Base-by-base conservation (phyloP, 225 moss, liverwort and hornwort genomes). In the Thuidium tamariscinum region DNA sequence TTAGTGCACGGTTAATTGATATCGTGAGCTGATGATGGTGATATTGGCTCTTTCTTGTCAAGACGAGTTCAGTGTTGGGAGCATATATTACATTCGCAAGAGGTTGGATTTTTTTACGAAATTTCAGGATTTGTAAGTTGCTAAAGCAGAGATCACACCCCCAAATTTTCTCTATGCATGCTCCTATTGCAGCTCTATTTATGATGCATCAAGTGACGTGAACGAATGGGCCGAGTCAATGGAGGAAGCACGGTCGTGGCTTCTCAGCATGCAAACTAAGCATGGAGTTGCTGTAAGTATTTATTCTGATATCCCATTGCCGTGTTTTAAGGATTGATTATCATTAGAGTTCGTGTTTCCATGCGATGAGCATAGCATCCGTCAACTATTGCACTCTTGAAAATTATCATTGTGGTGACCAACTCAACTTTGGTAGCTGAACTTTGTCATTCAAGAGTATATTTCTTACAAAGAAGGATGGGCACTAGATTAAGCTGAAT, bases 151-250 rank as follows among this genome's bases (percentile, higher is more conserved):
- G 57, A 16, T 76, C 39, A 30, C 27, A 32, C 6, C 2, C n/a
- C 56, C 73, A 21, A n/a, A 19, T 72, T 77, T 71, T 46, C 51
- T 55, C 54, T 15, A 59, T 65, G 67, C 51, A 46, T 84, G 55
- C 72, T 79, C 56, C 74, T 81, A 48, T 75, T 77, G 69, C 92
- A 95, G 96, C 80, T 80, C 84, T 69, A 91, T 98, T 32, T 97
- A 98, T 82, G 94, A 95, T 83, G 92, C 93, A 66, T 98, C 98
- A 80, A 79, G 78, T 85, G 89, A 88, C 77, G 98, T 98, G 71
- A 91, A 90, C 75, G 87, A 93, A 75, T 98, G 95, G 94, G 91
- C 92, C 76, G 95, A 91, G 61, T 86, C 88, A 16, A 94, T 96
- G 95, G 95, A 95, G 74, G 89, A 91, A 83, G 86, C 81, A 19